Percentiles rank a stretch among this genome's conserved stretches.
Conservation (phyloP, 1,284 basidiomycete species). For the Trichosporon sp. region DNA sequence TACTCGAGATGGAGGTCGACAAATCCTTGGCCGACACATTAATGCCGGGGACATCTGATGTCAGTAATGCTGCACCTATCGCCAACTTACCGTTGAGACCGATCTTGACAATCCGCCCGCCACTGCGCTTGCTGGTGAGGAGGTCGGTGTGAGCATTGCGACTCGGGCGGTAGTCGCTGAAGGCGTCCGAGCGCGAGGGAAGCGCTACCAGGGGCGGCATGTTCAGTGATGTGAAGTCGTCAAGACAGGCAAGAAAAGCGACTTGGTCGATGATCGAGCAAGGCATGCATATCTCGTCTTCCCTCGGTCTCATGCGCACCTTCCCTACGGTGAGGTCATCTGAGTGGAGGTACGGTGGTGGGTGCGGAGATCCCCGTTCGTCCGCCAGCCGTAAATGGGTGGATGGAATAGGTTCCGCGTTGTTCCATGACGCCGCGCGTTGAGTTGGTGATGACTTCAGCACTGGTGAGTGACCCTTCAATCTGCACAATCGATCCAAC, state of each 20-base stretch:
- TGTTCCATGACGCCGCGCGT: conserved; percentile 18
- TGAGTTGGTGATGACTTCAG: conserved; percentile 14
- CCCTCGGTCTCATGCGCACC: neutral
- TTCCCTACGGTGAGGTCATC: conserved; percentile 10
- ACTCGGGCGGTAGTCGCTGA: conserved; percentile 44
- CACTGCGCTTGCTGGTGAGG: conserved; percentile 28
- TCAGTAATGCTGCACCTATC: neutral
- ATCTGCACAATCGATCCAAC: conserved; percentile 12
- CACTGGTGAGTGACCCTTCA: neutral
- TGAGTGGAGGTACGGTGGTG: neutral
- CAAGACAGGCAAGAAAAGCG: neutral
- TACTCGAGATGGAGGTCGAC: conserved; percentile 26
- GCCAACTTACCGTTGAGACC: conserved; percentile 31
- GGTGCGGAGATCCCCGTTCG: neutral
- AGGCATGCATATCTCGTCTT: neutral
- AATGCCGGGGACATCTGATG: neutral
- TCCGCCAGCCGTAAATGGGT: neutral
- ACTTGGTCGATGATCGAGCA: neutral
- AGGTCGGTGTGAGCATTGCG: conserved; percentile 48
- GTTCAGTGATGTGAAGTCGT: conserved; percentile 7
- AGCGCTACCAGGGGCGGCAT: conserved; percentile 41
- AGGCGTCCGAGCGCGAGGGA: conserved; percentile 38
- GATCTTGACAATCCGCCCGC: conserved; percentile 33
- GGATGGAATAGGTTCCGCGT: neutral
- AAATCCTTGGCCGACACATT: neutral